A percentile compares a stretch with the other conserved stretches of the same genome.
Evolutionary conservation across 139 green algal species (phyloP).

Genomic region (Picochlorum sp.): DNA sequence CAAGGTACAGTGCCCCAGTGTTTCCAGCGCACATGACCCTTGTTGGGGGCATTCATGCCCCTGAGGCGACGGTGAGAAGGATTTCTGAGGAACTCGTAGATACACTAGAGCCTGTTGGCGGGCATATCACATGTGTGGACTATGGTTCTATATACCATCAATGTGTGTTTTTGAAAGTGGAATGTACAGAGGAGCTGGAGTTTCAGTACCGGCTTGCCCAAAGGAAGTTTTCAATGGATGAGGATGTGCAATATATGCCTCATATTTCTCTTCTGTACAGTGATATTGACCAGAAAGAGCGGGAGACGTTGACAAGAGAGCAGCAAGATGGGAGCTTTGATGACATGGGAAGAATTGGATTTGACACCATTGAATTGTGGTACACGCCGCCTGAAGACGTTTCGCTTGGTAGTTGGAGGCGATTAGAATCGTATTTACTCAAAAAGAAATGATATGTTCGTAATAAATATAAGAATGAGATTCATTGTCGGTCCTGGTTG

Average conservation of each 20-base stretch:
- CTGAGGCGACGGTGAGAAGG: conserved; percentile 13
- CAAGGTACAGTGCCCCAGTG: conserved; percentile 8
- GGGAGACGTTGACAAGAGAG: neutral
- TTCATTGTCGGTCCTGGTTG: neutral
- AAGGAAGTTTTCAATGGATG: conserved; percentile 10
- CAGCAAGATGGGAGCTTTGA: neutral
- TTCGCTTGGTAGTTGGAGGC: conserved; percentile 1
- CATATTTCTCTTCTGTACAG: conserved; percentile 37
- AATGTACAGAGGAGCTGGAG: neutral
- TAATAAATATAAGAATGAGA: too few relatives aligned
- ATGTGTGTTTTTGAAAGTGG: conserved; percentile 28
- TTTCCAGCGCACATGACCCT: conserved; percentile 37
- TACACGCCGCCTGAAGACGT: conserved; percentile 8
- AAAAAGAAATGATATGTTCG: too few relatives aligned
- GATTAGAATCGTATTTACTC: neutral
- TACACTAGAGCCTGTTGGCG: conserved; percentile 14
- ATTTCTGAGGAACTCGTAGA: conserved; percentile 9
- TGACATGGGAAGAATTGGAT: conserved; percentile 9
- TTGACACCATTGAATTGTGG: conserved; percentile 16
- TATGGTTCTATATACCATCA: conserved; percentile 27
- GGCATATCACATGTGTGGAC: conserved; percentile 16
- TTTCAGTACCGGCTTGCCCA: conserved; percentile 9
- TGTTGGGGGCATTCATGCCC: conserved; percentile 22
- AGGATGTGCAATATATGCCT: conserved; percentile 30
- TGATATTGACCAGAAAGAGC: conserved; percentile 24